Percentiles rank a stretch among this genome's conserved stretches.
These are phyloP conservation scores for Fusarium nematophilum DNA, from an alignment of 2,329 filamentous ascomycete genomes.

Conservation along the genomic window DNA sequence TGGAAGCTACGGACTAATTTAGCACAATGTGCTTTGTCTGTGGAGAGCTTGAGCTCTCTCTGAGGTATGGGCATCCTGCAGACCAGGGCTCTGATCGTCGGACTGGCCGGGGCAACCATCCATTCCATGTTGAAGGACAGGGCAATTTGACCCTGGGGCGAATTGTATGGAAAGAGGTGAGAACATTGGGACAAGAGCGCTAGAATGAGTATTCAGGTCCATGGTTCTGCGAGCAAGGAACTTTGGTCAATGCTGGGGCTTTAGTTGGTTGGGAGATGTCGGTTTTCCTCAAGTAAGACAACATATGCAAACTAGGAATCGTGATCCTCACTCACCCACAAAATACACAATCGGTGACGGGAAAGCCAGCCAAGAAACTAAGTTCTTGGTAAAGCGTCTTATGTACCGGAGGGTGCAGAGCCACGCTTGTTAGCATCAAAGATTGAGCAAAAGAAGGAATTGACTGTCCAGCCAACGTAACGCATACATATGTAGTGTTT, in stretches of 20 bases:
- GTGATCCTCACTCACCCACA: neutral
- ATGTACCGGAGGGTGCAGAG: slow-evolving; percentile 10
- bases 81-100: slow-evolving; percentile 10
- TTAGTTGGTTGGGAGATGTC: too few relatives aligned
- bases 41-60: slow-evolving; percentile 2
- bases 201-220: neutral
- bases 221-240: too few relatives aligned
- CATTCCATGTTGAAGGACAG: slow-evolving; percentile 19
- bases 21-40: neutral
- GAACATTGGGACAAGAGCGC: neutral
- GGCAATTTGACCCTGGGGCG: slow-evolving; percentile 10
- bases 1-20: neutral
- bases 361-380: slow-evolving; percentile 28
- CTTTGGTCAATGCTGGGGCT: too few relatives aligned
- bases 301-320: neutral
- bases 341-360: neutral
- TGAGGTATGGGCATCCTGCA: neutral
- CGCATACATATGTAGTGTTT: neutral
- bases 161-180: slow-evolving; percentile 7
- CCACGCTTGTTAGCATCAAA: slow-evolving; percentile 1
- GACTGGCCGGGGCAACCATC: slow-evolving; percentile 3
- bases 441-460: neutral
- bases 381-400: slow-evolving; percentile 5
- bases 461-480: neutral
- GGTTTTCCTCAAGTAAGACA: too few relatives aligned